Evolutionary conservation across 768 basidiomycete species (phyloP).

Genomic region (Podaxis sp.): DNA sequence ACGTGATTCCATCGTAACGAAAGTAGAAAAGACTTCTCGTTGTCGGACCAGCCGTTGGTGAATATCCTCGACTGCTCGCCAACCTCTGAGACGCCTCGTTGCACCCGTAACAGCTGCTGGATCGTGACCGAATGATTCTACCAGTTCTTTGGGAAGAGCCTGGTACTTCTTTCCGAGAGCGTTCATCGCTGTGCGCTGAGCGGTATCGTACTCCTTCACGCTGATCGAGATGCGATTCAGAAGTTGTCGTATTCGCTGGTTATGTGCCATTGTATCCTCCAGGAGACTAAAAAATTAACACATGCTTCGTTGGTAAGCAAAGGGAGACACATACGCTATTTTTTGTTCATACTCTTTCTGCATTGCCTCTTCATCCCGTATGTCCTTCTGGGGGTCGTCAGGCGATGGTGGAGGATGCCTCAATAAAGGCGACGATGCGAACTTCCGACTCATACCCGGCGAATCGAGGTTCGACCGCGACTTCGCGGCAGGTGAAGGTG

Average conservation of each 20-base stretch:
- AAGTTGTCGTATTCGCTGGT: slow-evolving; percentile 66
- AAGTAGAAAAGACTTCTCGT: slow-evolving; percentile 51
- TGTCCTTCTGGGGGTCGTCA: slow-evolving; percentile 32
- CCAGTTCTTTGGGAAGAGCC: slow-evolving; percentile 60
- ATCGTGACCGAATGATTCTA: slow-evolving; percentile 77
- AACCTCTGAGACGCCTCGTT: slow-evolving; percentile 60
- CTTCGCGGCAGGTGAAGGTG: not conserved
- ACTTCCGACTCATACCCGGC: not conserved
- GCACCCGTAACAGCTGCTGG: slow-evolving; percentile 72
- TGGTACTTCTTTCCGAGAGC: slow-evolving; percentile 47
- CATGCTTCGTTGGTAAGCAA: slow-evolving; percentile 12
- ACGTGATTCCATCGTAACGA: slow-evolving; percentile 33
- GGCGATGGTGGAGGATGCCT: slow-evolving; percentile 10
- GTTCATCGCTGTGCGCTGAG: slow-evolving; percentile 52
- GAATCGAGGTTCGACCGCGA: slow-evolving; percentile 4
- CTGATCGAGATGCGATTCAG: slow-evolving; percentile 63
- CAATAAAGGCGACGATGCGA: slow-evolving; percentile 3
- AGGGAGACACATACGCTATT: slow-evolving; percentile 41
- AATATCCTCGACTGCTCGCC: slow-evolving; percentile 78
- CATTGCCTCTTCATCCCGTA: slow-evolving; percentile 45
- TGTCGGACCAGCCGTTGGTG: slow-evolving; percentile 62
- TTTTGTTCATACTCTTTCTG: slow-evolving; percentile 60
- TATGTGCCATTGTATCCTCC: slow-evolving; percentile 58
- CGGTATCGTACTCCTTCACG: slow-evolving; percentile 64
- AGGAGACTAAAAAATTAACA: slow-evolving; percentile 45